Evolutionary conservation across 495 filamentous ascomycete species (phyloP).

Genomic region (Hypoxylon rickii): DNA sequence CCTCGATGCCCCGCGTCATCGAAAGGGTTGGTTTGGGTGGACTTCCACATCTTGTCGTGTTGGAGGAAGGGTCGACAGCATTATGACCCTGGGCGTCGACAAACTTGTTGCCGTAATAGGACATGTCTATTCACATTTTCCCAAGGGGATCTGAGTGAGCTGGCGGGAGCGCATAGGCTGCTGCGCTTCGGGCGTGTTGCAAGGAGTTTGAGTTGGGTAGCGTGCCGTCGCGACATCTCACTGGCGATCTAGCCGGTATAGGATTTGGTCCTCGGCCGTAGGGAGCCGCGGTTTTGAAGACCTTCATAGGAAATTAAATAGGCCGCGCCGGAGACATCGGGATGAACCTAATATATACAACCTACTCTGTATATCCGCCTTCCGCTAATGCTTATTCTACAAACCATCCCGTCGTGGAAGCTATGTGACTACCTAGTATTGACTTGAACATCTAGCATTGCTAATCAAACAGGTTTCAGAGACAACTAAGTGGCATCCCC

Average conservation of each 20-base stretch:
- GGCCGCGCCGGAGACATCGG: slow-evolving; percentile 3
- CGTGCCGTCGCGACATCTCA: slow-evolving; percentile 22
- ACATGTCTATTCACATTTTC: slow-evolving; percentile 21
- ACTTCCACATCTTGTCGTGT: slow-evolving; percentile 24
- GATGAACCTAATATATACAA: slow-evolving; percentile 31
- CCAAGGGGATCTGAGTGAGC: slow-evolving; percentile 21
- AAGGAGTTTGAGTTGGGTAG: slow-evolving; percentile 19
- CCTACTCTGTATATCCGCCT: slow-evolving; percentile 4
- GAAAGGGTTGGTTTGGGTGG: slow-evolving; percentile 24
- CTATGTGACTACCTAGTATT: no score
- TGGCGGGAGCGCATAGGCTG: slow-evolving; percentile 5
- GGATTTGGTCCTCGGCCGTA: slow-evolving; percentile 12
- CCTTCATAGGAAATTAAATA: slow-evolving; percentile 5
- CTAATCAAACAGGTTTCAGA: no score
- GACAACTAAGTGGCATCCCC: no score
- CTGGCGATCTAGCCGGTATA: slow-evolving; percentile 27
- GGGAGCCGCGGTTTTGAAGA: slow-evolving; percentile 1
- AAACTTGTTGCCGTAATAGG: slow-evolving; percentile 34
- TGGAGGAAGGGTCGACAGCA: slow-evolving; percentile 29
- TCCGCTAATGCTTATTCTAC: no score
- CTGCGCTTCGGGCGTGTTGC: slow-evolving; percentile 6
- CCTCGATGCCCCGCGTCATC: slow-evolving; percentile 17
- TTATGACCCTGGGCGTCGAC: slow-evolving; percentile 30
- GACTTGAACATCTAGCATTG: no score
- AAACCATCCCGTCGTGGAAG: no score